phyloP scores from a whole-genome alignment of 805 yeast genomes.

The Lipomyces kockii region DNA sequence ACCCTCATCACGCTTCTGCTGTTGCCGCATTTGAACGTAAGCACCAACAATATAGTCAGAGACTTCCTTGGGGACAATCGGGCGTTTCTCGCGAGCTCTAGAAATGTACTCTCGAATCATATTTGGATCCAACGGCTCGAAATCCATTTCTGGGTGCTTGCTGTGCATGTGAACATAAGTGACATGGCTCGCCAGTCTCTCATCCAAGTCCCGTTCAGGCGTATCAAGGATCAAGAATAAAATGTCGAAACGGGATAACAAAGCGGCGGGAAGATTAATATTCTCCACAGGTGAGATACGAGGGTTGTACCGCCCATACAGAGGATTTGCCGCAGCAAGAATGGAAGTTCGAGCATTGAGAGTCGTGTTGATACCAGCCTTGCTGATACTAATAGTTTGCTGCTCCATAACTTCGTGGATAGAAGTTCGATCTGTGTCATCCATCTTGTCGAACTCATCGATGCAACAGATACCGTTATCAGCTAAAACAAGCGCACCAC shows the following conservation, averaged over 20 bases:
- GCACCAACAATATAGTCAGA: slow-evolving; percentile 84
- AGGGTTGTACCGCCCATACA: slow-evolving; percentile 93
- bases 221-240: slow-evolving; percentile 83
- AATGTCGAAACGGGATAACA: slow-evolving; percentile 91
- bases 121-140: slow-evolving; percentile 75
- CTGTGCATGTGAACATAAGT: slow-evolving; percentile 95
- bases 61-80: slow-evolving; percentile 79
- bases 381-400: slow-evolving; percentile 94
- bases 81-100: slow-evolving; percentile 81
- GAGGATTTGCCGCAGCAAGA: slow-evolving; percentile 97
- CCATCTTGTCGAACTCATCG: slow-evolving; percentile 99
- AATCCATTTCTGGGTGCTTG: slow-evolving; percentile 76
- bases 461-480: slow-evolving; percentile 98
- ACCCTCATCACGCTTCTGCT: slow-evolving; percentile 77
- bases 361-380: slow-evolving; percentile 97
- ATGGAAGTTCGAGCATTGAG: slow-evolving; percentile 94
- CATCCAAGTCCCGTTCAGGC: slow-evolving; percentile 80
- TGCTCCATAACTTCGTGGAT: slow-evolving; percentile 99
- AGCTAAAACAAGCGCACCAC: slow-evolving; percentile 95
- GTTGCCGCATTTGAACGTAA: slow-evolving; percentile 91
- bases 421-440: slow-evolving; percentile 93
- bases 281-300: slow-evolving; percentile 89
- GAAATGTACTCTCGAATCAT: slow-evolving; percentile 88
- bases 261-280: slow-evolving; percentile 94
- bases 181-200: slow-evolving; percentile 88